A percentile compares a stretch with the other conserved stretches of the same genome.
Evolutionary conservation across 192 early-diverging fungal species (phyloP).

Genomic region (Coemansia sp.): DNA sequence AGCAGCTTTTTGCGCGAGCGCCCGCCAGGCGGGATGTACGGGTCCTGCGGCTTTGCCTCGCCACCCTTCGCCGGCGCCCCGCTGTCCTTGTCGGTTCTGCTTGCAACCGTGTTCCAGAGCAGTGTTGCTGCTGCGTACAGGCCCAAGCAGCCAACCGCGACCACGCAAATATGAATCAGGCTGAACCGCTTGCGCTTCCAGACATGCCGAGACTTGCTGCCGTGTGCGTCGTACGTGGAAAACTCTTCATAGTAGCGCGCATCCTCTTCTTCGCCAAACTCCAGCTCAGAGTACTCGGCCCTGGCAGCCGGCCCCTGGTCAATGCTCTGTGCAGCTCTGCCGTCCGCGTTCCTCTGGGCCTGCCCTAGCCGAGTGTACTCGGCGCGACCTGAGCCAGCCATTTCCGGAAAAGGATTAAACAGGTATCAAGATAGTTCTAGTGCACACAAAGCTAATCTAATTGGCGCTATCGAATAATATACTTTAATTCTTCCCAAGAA

Average conservation of each 20-base stretch:
- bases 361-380: slow-evolving; percentile 28
- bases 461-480: too few relatives aligned
- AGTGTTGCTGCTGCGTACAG: slow-evolving; percentile 22
- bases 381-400: slow-evolving; percentile 1
- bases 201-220: slow-evolving; percentile 20
- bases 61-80: not conserved
- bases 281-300: slow-evolving; percentile 38
- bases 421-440: too few relatives aligned
- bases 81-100: not conserved
- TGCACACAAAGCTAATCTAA: not conserved
- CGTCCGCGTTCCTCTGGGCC: not conserved
- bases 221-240: slow-evolving; percentile 29
- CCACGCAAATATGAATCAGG: slow-evolving; percentile 28
- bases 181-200: slow-evolving; percentile 50
- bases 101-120: slow-evolving; percentile 21
- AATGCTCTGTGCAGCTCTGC: not conserved
- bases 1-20: slow-evolving; percentile 40
- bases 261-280: slow-evolving; percentile 45
- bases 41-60: not conserved
- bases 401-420: not conserved
- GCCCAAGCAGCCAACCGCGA: slow-evolving; percentile 33
- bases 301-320: not conserved
- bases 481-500: too few relatives aligned
- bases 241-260: slow-evolving; percentile 47
- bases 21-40: slow-evolving; percentile 12